phyloP scores from a whole-genome alignment of 2,329 filamentous ascomycete species.

The Blastomyces emzantsi region DNA sequence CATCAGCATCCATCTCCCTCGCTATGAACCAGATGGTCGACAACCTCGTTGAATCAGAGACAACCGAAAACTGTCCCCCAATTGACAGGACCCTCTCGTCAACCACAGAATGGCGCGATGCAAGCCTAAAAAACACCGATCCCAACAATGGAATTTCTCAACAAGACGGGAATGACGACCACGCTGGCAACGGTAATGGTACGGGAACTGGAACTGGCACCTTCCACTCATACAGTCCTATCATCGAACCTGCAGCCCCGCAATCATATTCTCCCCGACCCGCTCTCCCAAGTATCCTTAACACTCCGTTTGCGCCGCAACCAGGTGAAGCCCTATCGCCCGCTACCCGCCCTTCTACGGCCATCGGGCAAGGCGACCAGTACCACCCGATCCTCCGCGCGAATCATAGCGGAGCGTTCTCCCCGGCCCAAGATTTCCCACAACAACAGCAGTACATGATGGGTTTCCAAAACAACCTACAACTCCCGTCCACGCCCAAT shows the following conservation, averaged over 20 bases:
- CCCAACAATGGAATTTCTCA: neutral
- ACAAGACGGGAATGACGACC: neutral
- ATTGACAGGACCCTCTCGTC: constrained; percentile 4
- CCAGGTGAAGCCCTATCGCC: constrained; percentile 31
- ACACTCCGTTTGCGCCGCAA: constrained; percentile 34
- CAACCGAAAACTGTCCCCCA: constrained; percentile 21
- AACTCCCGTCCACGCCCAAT: constrained; percentile 5
- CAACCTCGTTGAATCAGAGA: constrained; percentile 41
- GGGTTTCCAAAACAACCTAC: constrained; percentile 22
- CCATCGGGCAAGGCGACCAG: constrained; percentile 11
- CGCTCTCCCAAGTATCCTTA: constrained; percentile 30
- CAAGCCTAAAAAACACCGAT: constrained; percentile 1
- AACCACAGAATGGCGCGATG: constrained; percentile 2
- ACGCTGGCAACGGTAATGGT: neutral
- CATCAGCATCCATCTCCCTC: constrained; percentile 39
- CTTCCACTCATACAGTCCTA: constrained; percentile 8
- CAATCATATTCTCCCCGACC: constrained; percentile 17
- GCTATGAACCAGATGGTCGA: constrained; percentile 52
- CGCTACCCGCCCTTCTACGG: constrained; percentile 24
- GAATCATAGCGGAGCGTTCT: constrained; percentile 5
- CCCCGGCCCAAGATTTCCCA: neutral
- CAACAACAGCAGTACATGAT: constrained; percentile 19
- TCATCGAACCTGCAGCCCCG: constrained; percentile 3
- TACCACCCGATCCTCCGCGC: neutral
- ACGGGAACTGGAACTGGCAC: neutral